Evolutionary conservation across 2,329 filamentous ascomycete genomes (phyloP), one percentile per base, ranked within the genome.

Genomic region (Venturia aucupariae): DNA sequence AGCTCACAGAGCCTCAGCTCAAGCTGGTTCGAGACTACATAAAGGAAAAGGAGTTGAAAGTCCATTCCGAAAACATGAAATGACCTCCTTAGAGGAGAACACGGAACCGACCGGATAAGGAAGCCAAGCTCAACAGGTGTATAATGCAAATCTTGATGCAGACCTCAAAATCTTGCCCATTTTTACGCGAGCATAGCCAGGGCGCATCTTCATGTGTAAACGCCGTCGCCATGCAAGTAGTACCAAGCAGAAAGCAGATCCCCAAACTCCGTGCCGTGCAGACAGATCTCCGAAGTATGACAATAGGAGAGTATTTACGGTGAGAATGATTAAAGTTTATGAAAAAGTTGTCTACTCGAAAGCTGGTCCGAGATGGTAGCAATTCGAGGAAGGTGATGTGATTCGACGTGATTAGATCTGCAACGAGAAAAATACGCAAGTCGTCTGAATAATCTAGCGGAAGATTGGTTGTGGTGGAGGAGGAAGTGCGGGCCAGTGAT

Each of bases 401-500:
- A 19, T 17, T 35, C n/a, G 5, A 10, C 24, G 27, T 3, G 15
- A 32, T 19, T 8, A 35, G 19, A 57, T 57, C 8, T 35, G 17
- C 51, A 4, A 10, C 19, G 57, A 38, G n/a, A 42, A 42, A 15
- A 17, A 24, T 60, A 38, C 13, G n/a, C 15, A 17, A 60, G 11
- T 11, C n/a, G 30, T n/a, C 10, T 35, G 8, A 3, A 3, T 15
- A 27, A 27, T 17, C 60, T 62, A 51, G 30, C 32, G 48, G 48
- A 63, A 63, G n/a, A 51, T 57, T 13, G 62, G 62, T 19, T 46
- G 41, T 32, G 62, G 51, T 35, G 38, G 62, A 17, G 62, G 48
- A 27, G 46, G 35, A 15, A 57, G 27, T 48, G 57, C 62, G 19
- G 74, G 75, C 32, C 75, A 69, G 59, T 75, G 74, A 63, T 75